Percentiles rank a stretch among this genome's conserved stretches.
Conservation (phyloP, 768 basidiomycete genomes). For the Galerina marginata region DNA sequence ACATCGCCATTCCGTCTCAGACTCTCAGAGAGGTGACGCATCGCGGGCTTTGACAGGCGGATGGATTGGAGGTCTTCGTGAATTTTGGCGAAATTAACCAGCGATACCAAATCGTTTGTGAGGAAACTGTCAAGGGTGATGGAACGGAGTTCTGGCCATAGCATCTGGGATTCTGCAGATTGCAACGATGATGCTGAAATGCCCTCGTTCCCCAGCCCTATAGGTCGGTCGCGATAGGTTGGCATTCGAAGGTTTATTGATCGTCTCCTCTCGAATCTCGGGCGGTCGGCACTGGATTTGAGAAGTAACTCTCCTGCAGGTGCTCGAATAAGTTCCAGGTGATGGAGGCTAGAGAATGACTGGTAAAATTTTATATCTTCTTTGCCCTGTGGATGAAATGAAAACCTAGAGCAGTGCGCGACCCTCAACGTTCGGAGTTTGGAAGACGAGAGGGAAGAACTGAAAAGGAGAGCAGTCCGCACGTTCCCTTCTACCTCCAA, state of each 20-base stretch:
- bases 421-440: slow-evolving; percentile 18
- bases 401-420: neutral
- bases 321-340: slow-evolving; percentile 14
- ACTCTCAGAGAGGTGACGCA: slow-evolving; percentile 19
- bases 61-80: slow-evolving; percentile 16
- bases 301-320: neutral
- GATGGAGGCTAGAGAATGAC: slow-evolving; percentile 7
- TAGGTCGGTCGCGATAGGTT: neutral
- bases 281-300: neutral
- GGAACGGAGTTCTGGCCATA: slow-evolving; percentile 1
- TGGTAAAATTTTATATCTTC: slow-evolving; percentile 10
- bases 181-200: too few species aligned
- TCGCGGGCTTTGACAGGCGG: slow-evolving; percentile 17
- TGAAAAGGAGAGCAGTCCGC: slow-evolving; percentile 4
- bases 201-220: neutral
- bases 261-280: neutral
- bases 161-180: neutral
- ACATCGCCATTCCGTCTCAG: slow-evolving; percentile 5
- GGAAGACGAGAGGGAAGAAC: slow-evolving; percentile 8
- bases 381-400: neutral
- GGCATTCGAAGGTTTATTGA: neutral
- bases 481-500: slow-evolving; percentile 17
- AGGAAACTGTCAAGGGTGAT: neutral
- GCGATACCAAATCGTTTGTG: neutral
- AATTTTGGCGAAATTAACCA: slow-evolving; percentile 17